Percentiles rank a stretch among this genome's conserved stretches.
These are phyloP conservation scores for Sicyos baderoa DNA, from an alignment of 306 rosid genomes.

Conservation along the genomic window DNA sequence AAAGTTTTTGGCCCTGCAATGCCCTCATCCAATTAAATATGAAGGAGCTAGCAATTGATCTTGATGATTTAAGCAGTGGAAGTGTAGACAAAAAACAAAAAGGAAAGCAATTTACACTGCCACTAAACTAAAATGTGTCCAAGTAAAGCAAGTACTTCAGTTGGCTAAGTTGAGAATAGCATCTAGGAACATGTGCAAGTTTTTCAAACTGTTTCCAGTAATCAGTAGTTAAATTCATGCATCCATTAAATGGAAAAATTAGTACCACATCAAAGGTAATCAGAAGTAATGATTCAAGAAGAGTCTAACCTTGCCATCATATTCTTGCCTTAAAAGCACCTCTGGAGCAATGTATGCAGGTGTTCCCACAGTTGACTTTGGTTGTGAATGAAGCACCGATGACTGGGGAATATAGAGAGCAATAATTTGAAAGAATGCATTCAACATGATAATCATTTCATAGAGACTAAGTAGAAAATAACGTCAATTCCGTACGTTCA, in stretches of 20 bases:
- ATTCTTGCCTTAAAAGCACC: constrained; percentile 72
- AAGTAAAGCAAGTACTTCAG: not conserved
- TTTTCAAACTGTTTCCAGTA: not conserved
- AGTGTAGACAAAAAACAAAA: not conserved
- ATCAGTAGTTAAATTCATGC: not conserved
- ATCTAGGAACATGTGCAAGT: not conserved
- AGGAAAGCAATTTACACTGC: not conserved
- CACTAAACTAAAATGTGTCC: not conserved
- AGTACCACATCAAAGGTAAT: not conserved
- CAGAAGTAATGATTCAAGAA: not conserved
- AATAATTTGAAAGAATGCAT: constrained; percentile 1
- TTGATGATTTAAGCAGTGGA: not conserved
- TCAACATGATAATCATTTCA: constrained; percentile 4
- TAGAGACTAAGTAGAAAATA: constrained; percentile 5
- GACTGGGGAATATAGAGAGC: constrained; percentile 49
- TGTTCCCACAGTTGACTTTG: constrained; percentile 91
- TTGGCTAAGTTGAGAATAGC: not conserved
- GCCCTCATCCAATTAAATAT: not conserved
- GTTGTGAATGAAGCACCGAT: constrained; percentile 91
- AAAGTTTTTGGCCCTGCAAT: not conserved
- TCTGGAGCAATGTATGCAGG: constrained; percentile 99
- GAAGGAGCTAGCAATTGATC: not conserved
- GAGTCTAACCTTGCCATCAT: constrained; percentile 78
- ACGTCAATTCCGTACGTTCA: constrained; percentile 1
- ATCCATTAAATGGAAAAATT: not conserved